phyloP scores from a whole-genome alignment of 2,329 filamentous ascomycete species.

The Xylaria sp. region DNA sequence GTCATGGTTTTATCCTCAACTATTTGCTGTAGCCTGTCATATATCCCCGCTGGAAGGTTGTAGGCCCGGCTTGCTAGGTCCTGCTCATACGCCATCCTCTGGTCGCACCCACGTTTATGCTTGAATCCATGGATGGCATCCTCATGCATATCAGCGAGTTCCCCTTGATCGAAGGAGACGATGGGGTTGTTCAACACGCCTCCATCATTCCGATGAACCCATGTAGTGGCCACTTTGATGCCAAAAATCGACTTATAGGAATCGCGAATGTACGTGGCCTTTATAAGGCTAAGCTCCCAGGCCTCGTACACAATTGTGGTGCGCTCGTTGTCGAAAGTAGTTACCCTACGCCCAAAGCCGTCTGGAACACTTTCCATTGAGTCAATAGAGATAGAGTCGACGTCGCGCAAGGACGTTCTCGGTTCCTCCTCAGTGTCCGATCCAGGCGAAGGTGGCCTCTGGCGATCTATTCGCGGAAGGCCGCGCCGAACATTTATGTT shows the following conservation, averaged over 20 bases:
- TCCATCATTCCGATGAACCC: constrained; percentile 29
- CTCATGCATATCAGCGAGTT: constrained; percentile 41
- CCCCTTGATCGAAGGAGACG: constrained; percentile 38
- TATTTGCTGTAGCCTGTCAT: constrained; percentile 37
- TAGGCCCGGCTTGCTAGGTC: constrained; percentile 43
- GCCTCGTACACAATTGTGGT: constrained; percentile 32
- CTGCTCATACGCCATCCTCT: constrained; percentile 42
- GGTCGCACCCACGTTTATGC: constrained; percentile 19
- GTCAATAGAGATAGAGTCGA: constrained; percentile 29
- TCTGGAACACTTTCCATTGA: constrained; percentile 24
- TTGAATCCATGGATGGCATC: constrained; percentile 37
- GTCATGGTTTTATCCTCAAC: constrained; percentile 38
- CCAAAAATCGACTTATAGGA: constrained; percentile 38
- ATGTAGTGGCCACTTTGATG: constrained; percentile 35
- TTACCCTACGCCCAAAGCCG: constrained; percentile 8
- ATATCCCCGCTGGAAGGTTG: constrained; percentile 31
- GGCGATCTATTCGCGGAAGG: neutral
- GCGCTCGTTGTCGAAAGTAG: constrained; percentile 24
- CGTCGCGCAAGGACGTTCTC: constrained; percentile 11
- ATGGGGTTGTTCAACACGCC: constrained; percentile 33
- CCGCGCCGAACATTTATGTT: neutral
- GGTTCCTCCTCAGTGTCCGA: constrained; percentile 2
- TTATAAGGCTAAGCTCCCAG: constrained; percentile 27
- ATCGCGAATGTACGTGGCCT: constrained; percentile 7
- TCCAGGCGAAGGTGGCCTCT: neutral